phyloP scores from a whole-genome alignment of 495 filamentous ascomycete species.

The Jackrogersella multiformis region DNA sequence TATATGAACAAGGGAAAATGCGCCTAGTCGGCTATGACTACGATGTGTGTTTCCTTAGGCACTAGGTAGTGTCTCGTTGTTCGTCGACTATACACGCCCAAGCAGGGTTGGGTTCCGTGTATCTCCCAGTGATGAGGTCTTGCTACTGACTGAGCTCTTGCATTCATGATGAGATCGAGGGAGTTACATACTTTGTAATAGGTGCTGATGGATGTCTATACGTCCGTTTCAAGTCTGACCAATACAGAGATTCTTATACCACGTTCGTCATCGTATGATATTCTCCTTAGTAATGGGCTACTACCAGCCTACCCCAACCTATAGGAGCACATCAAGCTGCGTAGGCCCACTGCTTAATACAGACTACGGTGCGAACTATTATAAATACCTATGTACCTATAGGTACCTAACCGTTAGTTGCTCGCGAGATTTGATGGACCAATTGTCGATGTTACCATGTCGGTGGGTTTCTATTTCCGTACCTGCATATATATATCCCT shows the following conservation, averaged over 20 bases:
- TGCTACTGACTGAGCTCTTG: too few relatives aligned
- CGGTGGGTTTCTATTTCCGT: background rate
- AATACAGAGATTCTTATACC: background rate
- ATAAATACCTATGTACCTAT: too few relatives aligned
- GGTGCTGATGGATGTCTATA: background rate
- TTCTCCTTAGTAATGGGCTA: background rate
- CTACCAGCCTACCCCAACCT: background rate
- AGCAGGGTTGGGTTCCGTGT: background rate
- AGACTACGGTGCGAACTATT: conserved; percentile 4
- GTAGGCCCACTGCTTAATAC: background rate
- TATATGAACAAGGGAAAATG: background rate
- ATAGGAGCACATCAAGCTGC: background rate
- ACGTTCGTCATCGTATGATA: background rate
- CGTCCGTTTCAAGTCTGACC: background rate
- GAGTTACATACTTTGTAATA: background rate
- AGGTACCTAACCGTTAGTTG: too few relatives aligned
- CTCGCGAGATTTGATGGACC: background rate
- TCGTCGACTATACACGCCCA: background rate
- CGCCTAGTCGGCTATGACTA: background rate
- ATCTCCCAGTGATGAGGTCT: too few relatives aligned
- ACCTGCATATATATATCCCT: conserved; percentile 1
- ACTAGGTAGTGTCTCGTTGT: background rate
- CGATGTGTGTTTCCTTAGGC: background rate
- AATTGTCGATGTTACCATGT: conserved; percentile 16
- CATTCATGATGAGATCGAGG: too few relatives aligned